Percentiles rank a stretch among this genome's conserved stretches.
Conservation (phyloP, 768 basidiomycete genomes). For the Suillus fuscotomentosus region DNA sequence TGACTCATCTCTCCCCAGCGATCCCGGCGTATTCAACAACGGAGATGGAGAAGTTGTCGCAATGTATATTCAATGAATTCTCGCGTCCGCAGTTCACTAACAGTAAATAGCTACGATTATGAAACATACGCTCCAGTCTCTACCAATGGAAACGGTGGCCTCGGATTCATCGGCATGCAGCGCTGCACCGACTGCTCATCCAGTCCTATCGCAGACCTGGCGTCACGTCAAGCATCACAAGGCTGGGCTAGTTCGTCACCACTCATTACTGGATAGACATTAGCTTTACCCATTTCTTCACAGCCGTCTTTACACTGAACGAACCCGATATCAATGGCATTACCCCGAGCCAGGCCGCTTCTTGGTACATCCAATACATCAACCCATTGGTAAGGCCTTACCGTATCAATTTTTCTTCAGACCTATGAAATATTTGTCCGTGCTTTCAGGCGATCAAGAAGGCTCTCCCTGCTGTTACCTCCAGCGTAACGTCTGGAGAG, state of each 20-base stretch:
- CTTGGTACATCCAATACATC: slow-evolving; percentile 36
- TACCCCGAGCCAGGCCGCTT: slow-evolving; percentile 27
- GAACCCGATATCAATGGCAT: slow-evolving; percentile 35
- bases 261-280: neutral
- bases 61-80: slow-evolving; percentile 21
- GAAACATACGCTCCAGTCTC: slow-evolving; percentile 36
- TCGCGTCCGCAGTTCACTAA: neutral
- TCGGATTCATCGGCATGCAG: slow-evolving; percentile 40
- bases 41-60: slow-evolving; percentile 33
- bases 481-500: slow-evolving; percentile 29
- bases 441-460: slow-evolving; percentile 32
- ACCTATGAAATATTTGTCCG: neutral
- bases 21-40: slow-evolving; percentile 32
- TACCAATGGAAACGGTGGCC: slow-evolving; percentile 34
- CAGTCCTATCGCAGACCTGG: slow-evolving; percentile 32
- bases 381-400: slow-evolving; percentile 32
- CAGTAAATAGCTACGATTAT: slow-evolving; percentile 33
- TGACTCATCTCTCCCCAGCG: slow-evolving; percentile 13
- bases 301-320: slow-evolving; percentile 36
- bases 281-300: neutral
- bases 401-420: neutral
- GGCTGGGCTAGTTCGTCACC: slow-evolving; percentile 29
- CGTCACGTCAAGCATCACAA: slow-evolving; percentile 30
- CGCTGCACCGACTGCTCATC: slow-evolving; percentile 36
- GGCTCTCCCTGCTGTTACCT: slow-evolving; percentile 36